Conservation (phyloP, 768 basidiomycete species). For the Lactifluus volemus region DNA sequence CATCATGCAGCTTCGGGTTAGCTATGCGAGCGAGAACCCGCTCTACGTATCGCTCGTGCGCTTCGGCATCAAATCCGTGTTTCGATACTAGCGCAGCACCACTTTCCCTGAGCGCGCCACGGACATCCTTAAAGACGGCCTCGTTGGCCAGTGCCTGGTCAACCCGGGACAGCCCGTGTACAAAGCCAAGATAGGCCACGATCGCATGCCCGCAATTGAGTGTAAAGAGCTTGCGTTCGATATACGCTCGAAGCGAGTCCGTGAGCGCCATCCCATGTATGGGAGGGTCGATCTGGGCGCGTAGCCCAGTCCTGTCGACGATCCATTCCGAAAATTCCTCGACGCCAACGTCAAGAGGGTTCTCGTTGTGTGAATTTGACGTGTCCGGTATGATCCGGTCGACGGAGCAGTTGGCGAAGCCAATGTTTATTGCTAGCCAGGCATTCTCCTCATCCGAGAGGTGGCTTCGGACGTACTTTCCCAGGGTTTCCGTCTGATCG, state of each 20-base stretch:
- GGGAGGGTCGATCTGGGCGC: conserved; percentile 22
- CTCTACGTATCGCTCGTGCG: conserved; percentile 28
- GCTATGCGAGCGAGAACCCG: conserved; percentile 28
- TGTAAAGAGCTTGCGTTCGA: conserved; percentile 37
- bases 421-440: conserved; percentile 27
- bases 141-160: conserved; percentile 27
- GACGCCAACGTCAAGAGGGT: conserved; percentile 32
- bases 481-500: conserved; percentile 28
- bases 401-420: conserved; percentile 36
- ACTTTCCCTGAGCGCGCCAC: conserved; percentile 29
- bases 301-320: conserved; percentile 28
- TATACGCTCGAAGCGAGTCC: conserved; percentile 28
- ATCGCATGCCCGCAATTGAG: conserved; percentile 36
- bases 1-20: conserved; percentile 31
- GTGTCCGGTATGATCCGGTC: conserved; percentile 31
- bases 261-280: conserved; percentile 28
- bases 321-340: conserved; percentile 36
- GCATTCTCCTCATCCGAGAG: conserved; percentile 26
- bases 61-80: conserved; percentile 22
- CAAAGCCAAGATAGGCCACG: conserved; percentile 32
- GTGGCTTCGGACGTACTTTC: conserved; percentile 24
- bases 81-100: conserved; percentile 30
- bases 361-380: conserved; percentile 6
- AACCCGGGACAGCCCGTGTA: conserved; percentile 26
- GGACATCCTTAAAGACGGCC: conserved; percentile 25